Evolutionary conservation across 139 green algal species (phyloP), one percentile per base, ranked within the genome.

Genomic region (Tetratostichococcus sp.): DNA sequence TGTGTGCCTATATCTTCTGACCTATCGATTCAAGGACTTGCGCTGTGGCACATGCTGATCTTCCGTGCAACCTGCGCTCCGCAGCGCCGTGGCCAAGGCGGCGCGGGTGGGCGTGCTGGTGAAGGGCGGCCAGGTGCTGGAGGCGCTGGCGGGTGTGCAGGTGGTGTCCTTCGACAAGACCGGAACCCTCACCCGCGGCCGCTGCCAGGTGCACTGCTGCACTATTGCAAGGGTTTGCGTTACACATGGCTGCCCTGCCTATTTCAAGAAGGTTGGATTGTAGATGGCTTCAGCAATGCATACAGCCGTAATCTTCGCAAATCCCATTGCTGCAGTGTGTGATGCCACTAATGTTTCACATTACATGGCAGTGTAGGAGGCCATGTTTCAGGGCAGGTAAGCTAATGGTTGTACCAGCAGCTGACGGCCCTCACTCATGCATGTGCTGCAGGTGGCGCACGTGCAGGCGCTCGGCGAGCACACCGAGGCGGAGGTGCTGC

Each of bases 81-180:
- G 11, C 22, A 71, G 50, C 25, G 73, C 72, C 2, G 67, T 94
- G 14, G 80, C 89, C 1, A 39, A 75, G 1, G 83, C 83, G 22
- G 86, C 85, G 8, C 75, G 75, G 25, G 70, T 86, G 34, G 89
- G 89, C 17, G 85, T 97, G 57, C 75, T 97, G 19, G 81, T 95
- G 69, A 95, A 95, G 77, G 90, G 92, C 22, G 83, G 88, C 43
- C 39, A 58, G 6, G 65, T 84, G n/a, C 82, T 97, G 35, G 93
- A 97, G 80, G 71, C 77, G 14, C 80, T 97, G 22, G 83, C 79
- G 16, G 31, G 69, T 62, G 31, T 93, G 30, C 35, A 79, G 28
- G 72, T 72, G 19, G 67, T 93, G 14, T 85, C 80, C 23, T 82
- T 96, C 34, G 91, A 97, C 78, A 97, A 97, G 80, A 94, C 86